A percentile compares a stretch with the other conserved stretches of the same genome.
These are phyloP conservation scores for Cupressus sempervirens DNA, from an alignment of 75 land plant species.

Conservation along the genomic window DNA sequence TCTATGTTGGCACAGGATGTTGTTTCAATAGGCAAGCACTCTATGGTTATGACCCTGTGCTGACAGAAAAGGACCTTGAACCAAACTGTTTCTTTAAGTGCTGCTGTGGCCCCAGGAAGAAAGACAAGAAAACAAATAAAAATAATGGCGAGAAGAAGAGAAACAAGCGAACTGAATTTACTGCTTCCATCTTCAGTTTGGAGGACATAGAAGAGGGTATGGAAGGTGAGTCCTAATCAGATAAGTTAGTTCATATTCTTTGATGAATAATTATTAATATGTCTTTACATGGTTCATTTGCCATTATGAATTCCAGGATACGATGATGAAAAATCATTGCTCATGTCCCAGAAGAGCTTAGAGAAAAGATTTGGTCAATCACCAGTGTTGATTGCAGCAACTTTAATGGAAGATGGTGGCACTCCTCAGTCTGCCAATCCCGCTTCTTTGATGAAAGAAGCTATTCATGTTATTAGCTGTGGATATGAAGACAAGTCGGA, in stretches of 20 bases:
- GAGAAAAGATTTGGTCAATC: slow-evolving; percentile 98
- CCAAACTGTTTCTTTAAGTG: slow-evolving; percentile 54
- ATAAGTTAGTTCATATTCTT: neutral
- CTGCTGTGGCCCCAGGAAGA: slow-evolving; percentile 72
- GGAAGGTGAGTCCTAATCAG: slow-evolving; percentile 42
- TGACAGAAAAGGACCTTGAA: slow-evolving; percentile 65
- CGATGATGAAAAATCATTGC: slow-evolving; percentile 78
- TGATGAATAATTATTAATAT: neutral
- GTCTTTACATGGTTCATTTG: neutral
- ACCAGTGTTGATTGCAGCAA: slow-evolving; percentile 87
- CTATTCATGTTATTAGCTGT: slow-evolving; percentile 97
- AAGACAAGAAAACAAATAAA: slow-evolving; percentile 32
- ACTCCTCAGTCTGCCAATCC: slow-evolving; percentile 77
- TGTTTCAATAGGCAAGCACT: slow-evolving; percentile 79
- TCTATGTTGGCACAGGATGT: slow-evolving; percentile 90
- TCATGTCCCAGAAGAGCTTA: slow-evolving; percentile 83
- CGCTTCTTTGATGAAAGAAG: slow-evolving; percentile 80
- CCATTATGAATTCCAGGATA: slow-evolving; percentile 44
- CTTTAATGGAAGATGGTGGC: slow-evolving; percentile 83
- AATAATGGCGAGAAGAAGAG: slow-evolving; percentile 43
- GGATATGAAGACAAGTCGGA: slow-evolving; percentile 97
- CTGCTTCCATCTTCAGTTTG: slow-evolving; percentile 70
- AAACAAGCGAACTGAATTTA: slow-evolving; percentile 66
- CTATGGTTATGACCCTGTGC: slow-evolving; percentile 85
- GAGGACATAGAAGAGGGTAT: slow-evolving; percentile 88